Base-by-base conservation (phyloP, 2,329 filamentous ascomycete genomes). In the Xylariaceae sp. region DNA sequence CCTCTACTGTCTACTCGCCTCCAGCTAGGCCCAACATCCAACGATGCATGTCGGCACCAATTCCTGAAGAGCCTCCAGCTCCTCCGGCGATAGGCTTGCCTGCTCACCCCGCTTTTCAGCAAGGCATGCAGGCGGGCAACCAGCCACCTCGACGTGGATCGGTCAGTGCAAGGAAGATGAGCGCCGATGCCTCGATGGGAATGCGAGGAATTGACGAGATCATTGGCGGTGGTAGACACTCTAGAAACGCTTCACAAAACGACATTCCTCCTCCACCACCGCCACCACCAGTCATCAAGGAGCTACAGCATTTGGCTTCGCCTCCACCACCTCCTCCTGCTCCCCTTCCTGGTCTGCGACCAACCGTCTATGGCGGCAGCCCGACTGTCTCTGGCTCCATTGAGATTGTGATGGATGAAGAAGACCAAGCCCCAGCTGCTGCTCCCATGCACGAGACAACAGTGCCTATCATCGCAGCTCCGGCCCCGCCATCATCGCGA, bases 381-480 rank as follows among this genome's bases (percentile, higher is more conserved):
- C 46, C 70, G 2, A 54, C 71, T 14, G 72, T 70, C 6, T 75
- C 77, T 0, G 79, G 76, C 4, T 75, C 80, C 57, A 83, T 85
- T 52, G 80, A 85, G 60, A 81, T 85, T 49, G 79, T 85, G 40
- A 81, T 82, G 75, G 80, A 84, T 52, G 77, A 81, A 2, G 76
- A 80, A 5, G 72, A 77, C 16, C 55, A 60, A 44, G 27, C 52
- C 2, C 54, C 66, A 11, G 52, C 60, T 11, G 66, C 66, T 7
- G 61, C 64, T 2, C 68, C 67, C 1, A 67, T 69, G 38, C 55
- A 59, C 47, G 73, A 75, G 48, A 60, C 64, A 33, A 67, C 63
- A 33, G 69, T 75, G 2, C 71, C 73, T 6, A 66, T 74, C 49
- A 64, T 76, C 33, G 60, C 72, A 12, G 63, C 72, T 1, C 75